Evolutionary conservation across 164 flowering plant species (phyloP).

Genomic region (Umbilicus rupestris): DNA sequence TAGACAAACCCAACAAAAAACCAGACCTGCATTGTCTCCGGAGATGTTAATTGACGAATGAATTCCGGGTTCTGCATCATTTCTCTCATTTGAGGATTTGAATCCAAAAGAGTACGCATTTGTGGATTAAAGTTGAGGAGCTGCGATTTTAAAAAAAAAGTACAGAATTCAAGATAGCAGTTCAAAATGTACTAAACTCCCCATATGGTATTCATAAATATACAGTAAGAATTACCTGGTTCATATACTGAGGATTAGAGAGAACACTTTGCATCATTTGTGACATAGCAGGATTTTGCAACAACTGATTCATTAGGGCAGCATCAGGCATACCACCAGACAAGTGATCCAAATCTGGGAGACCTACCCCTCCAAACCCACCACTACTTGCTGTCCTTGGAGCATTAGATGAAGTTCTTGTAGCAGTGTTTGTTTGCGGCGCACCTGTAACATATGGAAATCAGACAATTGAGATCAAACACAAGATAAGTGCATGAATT

Average conservation of each 20-base stretch:
- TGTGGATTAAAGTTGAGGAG: conserved; percentile 25
- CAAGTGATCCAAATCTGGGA: conserved; percentile 54
- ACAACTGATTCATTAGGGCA: conserved; percentile 41
- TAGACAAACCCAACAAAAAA: neutral
- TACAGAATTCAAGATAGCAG: neutral
- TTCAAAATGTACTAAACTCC: neutral
- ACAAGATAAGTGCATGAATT: neutral
- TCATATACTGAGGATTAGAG: conserved; percentile 39
- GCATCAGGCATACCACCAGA: conserved; percentile 51
- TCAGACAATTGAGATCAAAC: neutral
- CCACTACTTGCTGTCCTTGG: conserved; percentile 42
- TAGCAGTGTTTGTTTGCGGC: conserved; percentile 42
- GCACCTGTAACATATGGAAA: conserved; percentile 26
- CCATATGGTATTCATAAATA: neutral
- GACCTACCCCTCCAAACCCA: conserved; percentile 62
- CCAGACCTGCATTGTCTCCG: conserved; percentile 50
- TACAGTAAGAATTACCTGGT: conserved; percentile 22
- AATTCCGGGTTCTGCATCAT: conserved; percentile 75
- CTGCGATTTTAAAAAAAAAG: neutral
- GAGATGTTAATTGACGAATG: conserved; percentile 54
- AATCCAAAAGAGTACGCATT: conserved; percentile 28
- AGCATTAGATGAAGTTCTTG: conserved; percentile 43
- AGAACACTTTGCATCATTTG: conserved; percentile 72
- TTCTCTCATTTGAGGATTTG: conserved; percentile 48
- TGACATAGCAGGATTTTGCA: conserved; percentile 84